These are phyloP conservation scores for Phytophthora vignae DNA, from an alignment of 352 stramenopile species.

Conservation along the genomic window DNA sequence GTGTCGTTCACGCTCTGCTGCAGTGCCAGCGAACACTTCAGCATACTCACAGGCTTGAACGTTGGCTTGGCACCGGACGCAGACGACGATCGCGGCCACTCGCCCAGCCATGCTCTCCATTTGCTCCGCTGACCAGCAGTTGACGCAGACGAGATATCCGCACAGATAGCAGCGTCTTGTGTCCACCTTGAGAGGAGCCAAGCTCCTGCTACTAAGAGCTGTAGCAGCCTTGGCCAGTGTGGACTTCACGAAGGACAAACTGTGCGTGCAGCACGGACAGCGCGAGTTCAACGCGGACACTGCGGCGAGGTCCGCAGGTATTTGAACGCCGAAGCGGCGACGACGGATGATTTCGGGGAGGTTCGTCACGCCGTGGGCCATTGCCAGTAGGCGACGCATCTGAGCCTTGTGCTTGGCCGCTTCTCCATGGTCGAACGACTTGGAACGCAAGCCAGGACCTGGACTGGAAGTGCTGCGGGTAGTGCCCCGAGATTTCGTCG, in stretches of 20 bases:
- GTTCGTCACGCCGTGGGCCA: constrained; percentile 43
- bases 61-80: constrained; percentile 47
- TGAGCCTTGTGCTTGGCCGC: constrained; percentile 17
- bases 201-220: constrained; percentile 11
- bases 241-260: constrained; percentile 34
- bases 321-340: constrained; percentile 61
- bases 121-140: constrained; percentile 41
- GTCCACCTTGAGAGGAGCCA: constrained; percentile 17
- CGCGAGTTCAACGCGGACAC: constrained; percentile 48
- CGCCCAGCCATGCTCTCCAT: constrained; percentile 40
- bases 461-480: background rate
- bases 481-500: background rate
- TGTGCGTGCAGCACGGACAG: constrained; percentile 65
- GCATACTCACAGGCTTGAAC: constrained; percentile 62
- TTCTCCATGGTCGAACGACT: constrained; percentile 7
- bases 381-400: constrained; percentile 28
- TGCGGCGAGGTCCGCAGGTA: constrained; percentile 44
- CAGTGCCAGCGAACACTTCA: constrained; percentile 30
- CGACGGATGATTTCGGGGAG: constrained; percentile 57
- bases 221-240: constrained; percentile 16
- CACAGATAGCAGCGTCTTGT: constrained; percentile 49
- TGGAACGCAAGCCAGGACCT: background rate
- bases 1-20: constrained; percentile 26
- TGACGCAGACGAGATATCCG: constrained; percentile 44
- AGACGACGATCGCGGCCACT: constrained; percentile 51